phyloP scores from a whole-genome alignment of 306 rosid genomes.

The Cucumis hystrix region DNA sequence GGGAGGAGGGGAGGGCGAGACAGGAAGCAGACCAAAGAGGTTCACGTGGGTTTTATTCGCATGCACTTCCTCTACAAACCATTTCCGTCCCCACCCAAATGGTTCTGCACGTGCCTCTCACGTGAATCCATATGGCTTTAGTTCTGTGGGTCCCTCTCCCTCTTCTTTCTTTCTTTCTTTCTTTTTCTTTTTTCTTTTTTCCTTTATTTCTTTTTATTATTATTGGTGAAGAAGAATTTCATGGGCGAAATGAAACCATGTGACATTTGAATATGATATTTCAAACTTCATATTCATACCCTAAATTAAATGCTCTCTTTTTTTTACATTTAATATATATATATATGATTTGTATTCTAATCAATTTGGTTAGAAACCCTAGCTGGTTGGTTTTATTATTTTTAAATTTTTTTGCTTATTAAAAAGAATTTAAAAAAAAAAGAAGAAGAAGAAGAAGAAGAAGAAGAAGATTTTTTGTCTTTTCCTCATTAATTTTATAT shows the following conservation, averaged over 20 bases:
- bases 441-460: too few relatives aligned
- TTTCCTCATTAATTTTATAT: not conserved
- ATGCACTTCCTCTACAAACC: not conserved
- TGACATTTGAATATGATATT: not conserved
- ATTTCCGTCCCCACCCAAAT: not conserved
- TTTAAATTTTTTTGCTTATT: too few relatives aligned
- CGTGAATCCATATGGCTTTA: not conserved
- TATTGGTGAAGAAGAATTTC: not conserved
- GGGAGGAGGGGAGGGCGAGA: not conserved
- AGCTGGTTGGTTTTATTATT: too few relatives aligned
- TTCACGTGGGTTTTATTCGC: conserved; percentile 1
- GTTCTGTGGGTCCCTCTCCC: not conserved
- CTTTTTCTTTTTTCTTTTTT: too few relatives aligned
- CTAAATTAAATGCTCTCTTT: not conserved
- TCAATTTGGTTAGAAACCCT: too few relatives aligned
- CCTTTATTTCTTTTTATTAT: not conserved
- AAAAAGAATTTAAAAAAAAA: too few relatives aligned
- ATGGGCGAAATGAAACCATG: not conserved
- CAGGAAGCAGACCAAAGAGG: not conserved
- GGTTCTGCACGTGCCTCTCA: not conserved
- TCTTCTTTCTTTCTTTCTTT: not conserved
- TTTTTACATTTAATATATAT: not conserved
- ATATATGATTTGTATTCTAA: too few relatives aligned
- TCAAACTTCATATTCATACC: not conserved
- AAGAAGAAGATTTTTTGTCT: not conserved